Conservation (phyloP, 2,329 filamentous ascomycete species). For the Botrytis aclada region DNA sequence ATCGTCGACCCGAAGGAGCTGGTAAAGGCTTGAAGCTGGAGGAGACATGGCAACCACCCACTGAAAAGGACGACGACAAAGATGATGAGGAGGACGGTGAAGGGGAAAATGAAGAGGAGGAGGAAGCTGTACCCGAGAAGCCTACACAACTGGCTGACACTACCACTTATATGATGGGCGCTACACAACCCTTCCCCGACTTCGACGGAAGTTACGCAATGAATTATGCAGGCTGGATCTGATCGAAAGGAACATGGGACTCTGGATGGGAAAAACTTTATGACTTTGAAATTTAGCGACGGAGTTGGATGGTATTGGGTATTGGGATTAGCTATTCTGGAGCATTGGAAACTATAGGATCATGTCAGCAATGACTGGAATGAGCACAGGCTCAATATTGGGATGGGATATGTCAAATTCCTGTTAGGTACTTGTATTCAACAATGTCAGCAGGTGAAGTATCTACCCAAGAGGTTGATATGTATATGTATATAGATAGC, state of each 20-base stretch:
- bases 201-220: constrained; percentile 8
- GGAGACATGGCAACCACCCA: constrained; percentile 72
- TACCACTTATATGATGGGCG: constrained; percentile 1
- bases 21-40: constrained; percentile 79
- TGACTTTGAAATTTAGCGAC: constrained; percentile 9
- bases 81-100: constrained; percentile 45
- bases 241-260: constrained; percentile 8
- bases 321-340: constrained; percentile 18
- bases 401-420: background rate
- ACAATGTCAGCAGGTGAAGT: background rate
- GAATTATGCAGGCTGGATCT: constrained; percentile 18
- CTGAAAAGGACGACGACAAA: constrained; percentile 54
- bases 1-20: constrained; percentile 46
- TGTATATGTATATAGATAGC: constrained; percentile 4
- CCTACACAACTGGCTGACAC: background rate
- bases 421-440: background rate
- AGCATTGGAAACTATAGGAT: constrained; percentile 13
- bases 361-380: constrained; percentile 16
- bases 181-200: constrained; percentile 5
- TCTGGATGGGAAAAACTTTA: constrained; percentile 16
- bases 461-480: background rate
- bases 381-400: background rate
- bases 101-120: constrained; percentile 32
- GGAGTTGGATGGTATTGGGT: constrained; percentile 15
- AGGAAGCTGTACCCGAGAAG: background rate